phyloP scores from a whole-genome alignment of 768 basidiomycete genomes.

The Naganishia kalamii region DNA sequence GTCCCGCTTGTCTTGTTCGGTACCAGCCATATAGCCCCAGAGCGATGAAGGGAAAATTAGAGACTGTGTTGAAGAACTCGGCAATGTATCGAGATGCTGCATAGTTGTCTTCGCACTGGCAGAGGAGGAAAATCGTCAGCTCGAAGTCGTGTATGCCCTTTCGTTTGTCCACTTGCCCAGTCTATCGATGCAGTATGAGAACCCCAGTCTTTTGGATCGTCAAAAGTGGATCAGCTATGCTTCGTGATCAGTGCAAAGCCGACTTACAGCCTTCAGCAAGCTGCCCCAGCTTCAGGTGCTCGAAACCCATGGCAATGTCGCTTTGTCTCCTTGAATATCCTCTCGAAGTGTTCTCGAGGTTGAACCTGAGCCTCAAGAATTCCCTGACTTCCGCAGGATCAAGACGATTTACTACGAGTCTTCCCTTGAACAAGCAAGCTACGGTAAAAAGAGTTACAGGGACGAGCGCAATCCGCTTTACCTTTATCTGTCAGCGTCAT shows the following conservation, averaged over 20 bases:
- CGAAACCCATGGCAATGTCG: constrained; percentile 33
- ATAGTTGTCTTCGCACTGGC: constrained; percentile 60
- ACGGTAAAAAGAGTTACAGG: too few relatives aligned
- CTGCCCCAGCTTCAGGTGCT: constrained; percentile 35
- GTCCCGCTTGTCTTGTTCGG: constrained; percentile 38
- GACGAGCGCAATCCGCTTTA: too few relatives aligned
- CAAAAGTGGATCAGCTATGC: background rate
- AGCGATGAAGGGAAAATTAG: constrained; percentile 60
- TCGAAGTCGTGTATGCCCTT: background rate
- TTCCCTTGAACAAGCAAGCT: too few relatives aligned
- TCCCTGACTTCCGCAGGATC: too few relatives aligned
- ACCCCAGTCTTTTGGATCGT: constrained; percentile 33
- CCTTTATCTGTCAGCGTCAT: too few relatives aligned
- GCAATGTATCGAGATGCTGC: constrained; percentile 71
- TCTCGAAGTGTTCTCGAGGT: too few relatives aligned
- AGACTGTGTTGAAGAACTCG: constrained; percentile 68
- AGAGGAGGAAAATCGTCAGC: background rate
- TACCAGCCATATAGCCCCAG: constrained; percentile 55
- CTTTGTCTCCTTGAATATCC: too few relatives aligned
- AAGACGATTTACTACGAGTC: too few relatives aligned
- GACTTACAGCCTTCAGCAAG: constrained; percentile 35
- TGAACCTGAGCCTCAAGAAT: too few relatives aligned
- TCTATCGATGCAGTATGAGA: constrained; percentile 41
- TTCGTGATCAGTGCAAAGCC: background rate
- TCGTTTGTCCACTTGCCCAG: constrained; percentile 26